Percentiles rank a stretch among this genome's conserved stretches.
These are phyloP conservation scores for Fomitopsis betulina DNA, from an alignment of 1,284 basidiomycete species.

Conservation along the genomic window DNA sequence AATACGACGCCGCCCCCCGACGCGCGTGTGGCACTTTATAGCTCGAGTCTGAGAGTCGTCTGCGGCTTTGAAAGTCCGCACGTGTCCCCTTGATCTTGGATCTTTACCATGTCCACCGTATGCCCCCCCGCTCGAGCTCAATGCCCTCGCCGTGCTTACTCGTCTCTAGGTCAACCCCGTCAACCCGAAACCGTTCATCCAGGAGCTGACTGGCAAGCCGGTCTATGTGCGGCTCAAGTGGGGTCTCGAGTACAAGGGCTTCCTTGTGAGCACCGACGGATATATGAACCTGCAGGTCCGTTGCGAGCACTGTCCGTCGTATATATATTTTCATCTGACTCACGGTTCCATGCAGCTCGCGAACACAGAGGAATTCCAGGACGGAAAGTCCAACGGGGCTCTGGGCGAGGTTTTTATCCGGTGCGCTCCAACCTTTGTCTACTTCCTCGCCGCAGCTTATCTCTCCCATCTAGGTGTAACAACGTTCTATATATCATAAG, in stretches of 20 bases:
- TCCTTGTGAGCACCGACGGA: constrained; percentile 96
- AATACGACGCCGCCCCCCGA: constrained; percentile 9
- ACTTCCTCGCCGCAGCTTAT: not conserved
- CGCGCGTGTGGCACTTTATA: constrained; percentile 19
- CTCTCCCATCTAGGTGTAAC: constrained; percentile 57
- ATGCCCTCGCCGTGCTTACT: constrained; percentile 11
- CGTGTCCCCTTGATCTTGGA: constrained; percentile 33
- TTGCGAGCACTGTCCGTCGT: constrained; percentile 4
- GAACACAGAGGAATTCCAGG: constrained; percentile 98
- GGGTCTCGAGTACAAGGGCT: constrained; percentile 99
- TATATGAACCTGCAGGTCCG: constrained; percentile 99
- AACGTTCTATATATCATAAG: constrained; percentile 93
- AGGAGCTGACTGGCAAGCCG: constrained; percentile 96
- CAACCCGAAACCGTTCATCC: constrained; percentile 98
- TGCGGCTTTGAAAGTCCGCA: constrained; percentile 52
- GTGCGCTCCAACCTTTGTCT: constrained; percentile 31
- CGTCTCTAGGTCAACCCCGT: constrained; percentile 77
- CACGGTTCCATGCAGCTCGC: constrained; percentile 62
- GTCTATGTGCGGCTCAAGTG: constrained; percentile 96
- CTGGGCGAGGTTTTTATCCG: constrained; percentile 98
- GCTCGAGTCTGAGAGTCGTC: constrained; percentile 13
- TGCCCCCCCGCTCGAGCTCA: not conserved
- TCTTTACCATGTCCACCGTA: constrained; percentile 55
- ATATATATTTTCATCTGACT: not conserved
- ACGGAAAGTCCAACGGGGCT: constrained; percentile 93